These are phyloP conservation scores for Byssothecium circinans DNA, from an alignment of 2,329 filamentous ascomycete species.

Conservation along the genomic window DNA sequence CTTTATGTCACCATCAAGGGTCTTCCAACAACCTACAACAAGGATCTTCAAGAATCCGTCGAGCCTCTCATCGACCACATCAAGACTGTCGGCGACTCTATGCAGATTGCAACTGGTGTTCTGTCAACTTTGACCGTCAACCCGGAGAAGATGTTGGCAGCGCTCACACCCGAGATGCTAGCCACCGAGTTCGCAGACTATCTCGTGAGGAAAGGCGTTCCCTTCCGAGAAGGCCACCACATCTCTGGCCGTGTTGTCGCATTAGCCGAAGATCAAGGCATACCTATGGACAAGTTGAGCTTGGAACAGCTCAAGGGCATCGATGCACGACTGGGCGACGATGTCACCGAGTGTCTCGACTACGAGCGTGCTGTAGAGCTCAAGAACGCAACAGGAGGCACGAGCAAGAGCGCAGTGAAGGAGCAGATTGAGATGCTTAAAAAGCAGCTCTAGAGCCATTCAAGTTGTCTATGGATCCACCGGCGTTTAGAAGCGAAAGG, in stretches of 20 bases:
- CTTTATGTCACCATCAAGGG: slow-evolving; percentile 77
- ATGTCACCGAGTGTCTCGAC: slow-evolving; percentile 72
- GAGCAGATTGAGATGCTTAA: slow-evolving; percentile 63
- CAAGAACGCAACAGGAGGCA: slow-evolving; percentile 75
- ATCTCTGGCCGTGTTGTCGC: slow-evolving; percentile 73
- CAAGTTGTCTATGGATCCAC: neutral
- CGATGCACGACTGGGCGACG: slow-evolving; percentile 69
- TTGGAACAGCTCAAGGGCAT: slow-evolving; percentile 68
- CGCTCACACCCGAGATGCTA: slow-evolving; percentile 81
- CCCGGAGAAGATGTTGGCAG: slow-evolving; percentile 75
- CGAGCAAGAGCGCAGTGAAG: slow-evolving; percentile 67
- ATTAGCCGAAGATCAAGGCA: slow-evolving; percentile 66
- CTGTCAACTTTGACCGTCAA: slow-evolving; percentile 70
- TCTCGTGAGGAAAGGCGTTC: slow-evolving; percentile 66
- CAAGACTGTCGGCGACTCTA: slow-evolving; percentile 78
- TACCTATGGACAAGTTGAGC: slow-evolving; percentile 70
- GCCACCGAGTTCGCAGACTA: slow-evolving; percentile 70
- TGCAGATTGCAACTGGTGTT: slow-evolving; percentile 81
- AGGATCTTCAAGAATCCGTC: slow-evolving; percentile 85
- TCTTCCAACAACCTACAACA: slow-evolving; percentile 83
- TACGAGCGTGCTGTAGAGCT: slow-evolving; percentile 84
- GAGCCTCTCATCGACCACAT: slow-evolving; percentile 84
- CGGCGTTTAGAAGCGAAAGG: neutral
- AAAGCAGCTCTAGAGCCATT: slow-evolving; percentile 38
- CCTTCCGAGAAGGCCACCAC: slow-evolving; percentile 80